Evolutionary conservation across 768 basidiomycete species (phyloP).

Genomic region (Serendipita sp.): DNA sequence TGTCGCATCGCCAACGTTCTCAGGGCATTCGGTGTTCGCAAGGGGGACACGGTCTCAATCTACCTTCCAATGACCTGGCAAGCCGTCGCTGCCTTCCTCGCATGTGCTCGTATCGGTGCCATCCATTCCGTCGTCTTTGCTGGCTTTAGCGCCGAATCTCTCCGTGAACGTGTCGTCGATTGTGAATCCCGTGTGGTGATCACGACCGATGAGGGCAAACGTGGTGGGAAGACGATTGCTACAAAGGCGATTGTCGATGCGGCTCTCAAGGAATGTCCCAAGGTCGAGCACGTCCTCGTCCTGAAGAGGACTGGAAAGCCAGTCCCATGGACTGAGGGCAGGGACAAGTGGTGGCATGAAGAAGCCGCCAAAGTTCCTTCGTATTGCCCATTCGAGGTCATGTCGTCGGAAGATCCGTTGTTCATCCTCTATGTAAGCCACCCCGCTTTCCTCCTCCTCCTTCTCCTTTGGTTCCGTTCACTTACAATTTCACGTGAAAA

Average conservation of each 20-base stretch:
- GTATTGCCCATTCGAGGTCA: slow-evolving; percentile 78
- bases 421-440: slow-evolving; percentile 92
- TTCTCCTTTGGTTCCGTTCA: slow-evolving; percentile 8
- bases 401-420: slow-evolving; percentile 87
- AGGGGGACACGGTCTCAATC: slow-evolving; percentile 86
- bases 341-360: slow-evolving; percentile 97
- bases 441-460: not conserved
- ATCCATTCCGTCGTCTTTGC: slow-evolving; percentile 96
- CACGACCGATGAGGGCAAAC: slow-evolving; percentile 84
- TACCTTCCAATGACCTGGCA: slow-evolving; percentile 95
- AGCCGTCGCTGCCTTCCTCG: slow-evolving; percentile 89
- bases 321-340: slow-evolving; percentile 63
- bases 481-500: not conserved
- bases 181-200: slow-evolving; percentile 84
- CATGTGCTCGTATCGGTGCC: slow-evolving; percentile 92
- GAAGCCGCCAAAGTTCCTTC: slow-evolving; percentile 67
- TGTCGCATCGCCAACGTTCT: slow-evolving; percentile 84
- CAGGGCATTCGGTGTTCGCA: slow-evolving; percentile 76
- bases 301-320: slow-evolving; percentile 72
- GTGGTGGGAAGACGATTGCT: slow-evolving; percentile 90
- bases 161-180: slow-evolving; percentile 83
- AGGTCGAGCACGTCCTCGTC: slow-evolving; percentile 82
- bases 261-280: slow-evolving; percentile 69
- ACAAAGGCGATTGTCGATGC: slow-evolving; percentile 89
- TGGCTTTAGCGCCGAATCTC: slow-evolving; percentile 87